Percentiles rank a stretch among this genome's conserved stretches.
Conservation (phyloP, 345 rosid species). For the Diplotaxis tenuifolia region DNA sequence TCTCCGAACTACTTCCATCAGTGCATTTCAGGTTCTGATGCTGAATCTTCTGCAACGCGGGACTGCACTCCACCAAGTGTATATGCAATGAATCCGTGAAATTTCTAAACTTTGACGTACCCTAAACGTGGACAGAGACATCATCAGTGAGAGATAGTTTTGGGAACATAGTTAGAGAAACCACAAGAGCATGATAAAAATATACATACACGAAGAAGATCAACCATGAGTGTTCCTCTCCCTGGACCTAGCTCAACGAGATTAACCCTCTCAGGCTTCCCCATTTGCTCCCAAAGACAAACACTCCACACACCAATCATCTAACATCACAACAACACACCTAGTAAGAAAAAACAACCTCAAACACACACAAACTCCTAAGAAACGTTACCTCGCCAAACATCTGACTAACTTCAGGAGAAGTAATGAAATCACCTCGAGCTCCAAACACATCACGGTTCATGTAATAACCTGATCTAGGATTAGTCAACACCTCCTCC, state of each 20-base stretch:
- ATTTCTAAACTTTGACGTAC: slow-evolving; percentile 64
- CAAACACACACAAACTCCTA: not conserved
- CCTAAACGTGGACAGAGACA: slow-evolving; percentile 44
- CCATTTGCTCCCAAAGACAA: slow-evolving; percentile 98
- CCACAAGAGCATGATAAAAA: not conserved
- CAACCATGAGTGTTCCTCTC: slow-evolving; percentile 90
- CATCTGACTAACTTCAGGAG: slow-evolving; percentile 98
- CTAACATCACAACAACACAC: slow-evolving; percentile 35
- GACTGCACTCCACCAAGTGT: slow-evolving; percentile 92
- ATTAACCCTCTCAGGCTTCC: slow-evolving; percentile 70
- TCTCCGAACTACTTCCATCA: slow-evolving; percentile 44
- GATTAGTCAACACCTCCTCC: slow-evolving; percentile 96
- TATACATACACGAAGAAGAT: slow-evolving; percentile 74
- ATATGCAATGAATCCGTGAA: slow-evolving; percentile 78
- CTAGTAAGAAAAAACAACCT: not conserved
- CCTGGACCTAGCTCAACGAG: slow-evolving; percentile 96
- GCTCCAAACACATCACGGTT: slow-evolving; percentile 88
- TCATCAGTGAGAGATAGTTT: not conserved
- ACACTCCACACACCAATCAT: slow-evolving; percentile 89
- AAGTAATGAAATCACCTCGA: slow-evolving; percentile 94
- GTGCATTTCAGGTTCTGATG: slow-evolving; percentile 58
- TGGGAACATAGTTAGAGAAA: not conserved
- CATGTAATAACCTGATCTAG: slow-evolving; percentile 83
- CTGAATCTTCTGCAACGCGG: slow-evolving; percentile 72
- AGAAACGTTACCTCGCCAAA: slow-evolving; percentile 68